These are phyloP conservation scores for Apophysomyces elegans DNA, from an alignment of 371 early-diverging fungal species.

Conservation along the genomic window DNA sequence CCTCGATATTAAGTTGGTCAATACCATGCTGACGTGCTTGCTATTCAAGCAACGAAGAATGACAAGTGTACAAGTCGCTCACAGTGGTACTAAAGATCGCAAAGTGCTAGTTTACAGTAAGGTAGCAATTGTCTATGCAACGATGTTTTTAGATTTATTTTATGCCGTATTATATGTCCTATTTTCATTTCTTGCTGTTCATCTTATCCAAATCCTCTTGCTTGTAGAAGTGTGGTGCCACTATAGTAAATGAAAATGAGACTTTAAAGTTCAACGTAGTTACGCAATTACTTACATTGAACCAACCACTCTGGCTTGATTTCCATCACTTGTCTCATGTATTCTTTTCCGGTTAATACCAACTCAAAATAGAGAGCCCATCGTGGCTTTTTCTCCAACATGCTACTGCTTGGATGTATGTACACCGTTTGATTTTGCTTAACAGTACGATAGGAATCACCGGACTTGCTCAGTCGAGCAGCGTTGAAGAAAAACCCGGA, in stretches of 20 bases:
- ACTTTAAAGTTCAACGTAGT: not conserved
- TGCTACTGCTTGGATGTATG: slow-evolving; percentile 91
- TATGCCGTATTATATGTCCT: too few relatives aligned
- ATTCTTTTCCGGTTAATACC: slow-evolving; percentile 92
- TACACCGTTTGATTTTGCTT: slow-evolving; percentile 91
- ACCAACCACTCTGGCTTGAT: slow-evolving; percentile 92
- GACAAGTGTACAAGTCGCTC: too few relatives aligned
- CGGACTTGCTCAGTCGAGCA: slow-evolving; percentile 79
- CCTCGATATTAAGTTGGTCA: too few relatives aligned
- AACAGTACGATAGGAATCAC: slow-evolving; percentile 89
- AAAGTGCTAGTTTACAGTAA: too few relatives aligned
- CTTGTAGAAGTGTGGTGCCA: slow-evolving; percentile 94
- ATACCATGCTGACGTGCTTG: too few relatives aligned
- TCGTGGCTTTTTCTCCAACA: slow-evolving; percentile 74
- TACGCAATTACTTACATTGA: slow-evolving; percentile 62
- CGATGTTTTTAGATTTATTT: too few relatives aligned
- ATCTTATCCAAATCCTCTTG: slow-evolving; percentile 57
- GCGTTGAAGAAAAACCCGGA: slow-evolving; percentile 96
- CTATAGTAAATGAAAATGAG: slow-evolving; percentile 31
- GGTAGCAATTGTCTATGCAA: too few relatives aligned
- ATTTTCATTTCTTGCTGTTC: slow-evolving; percentile 5
- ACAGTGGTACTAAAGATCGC: too few relatives aligned
- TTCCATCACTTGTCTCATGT: slow-evolving; percentile 94
- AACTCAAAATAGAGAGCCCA: slow-evolving; percentile 94
- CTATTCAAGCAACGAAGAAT: too few relatives aligned